A percentile compares a stretch with the other conserved stretches of the same genome.
Conservation (phyloP, 2,329 filamentous ascomycete species). For the Alternaria brassicae region DNA sequence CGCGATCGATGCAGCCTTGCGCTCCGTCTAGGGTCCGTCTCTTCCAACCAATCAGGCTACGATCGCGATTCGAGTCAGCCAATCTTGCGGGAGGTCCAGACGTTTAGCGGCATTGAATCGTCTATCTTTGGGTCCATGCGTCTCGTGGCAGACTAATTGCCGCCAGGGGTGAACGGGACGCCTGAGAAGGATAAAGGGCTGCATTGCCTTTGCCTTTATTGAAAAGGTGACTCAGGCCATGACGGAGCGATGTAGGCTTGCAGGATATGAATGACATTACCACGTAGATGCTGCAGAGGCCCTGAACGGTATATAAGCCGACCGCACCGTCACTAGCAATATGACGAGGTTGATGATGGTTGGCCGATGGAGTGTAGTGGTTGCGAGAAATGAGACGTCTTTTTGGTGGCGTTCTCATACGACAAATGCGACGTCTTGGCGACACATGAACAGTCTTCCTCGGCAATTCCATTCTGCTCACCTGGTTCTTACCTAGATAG, state of each 20-base stretch:
- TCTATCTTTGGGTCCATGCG: constrained; percentile 26
- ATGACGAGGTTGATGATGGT: background rate
- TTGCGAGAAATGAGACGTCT: background rate
- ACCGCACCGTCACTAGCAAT: background rate
- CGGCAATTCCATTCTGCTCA: background rate
- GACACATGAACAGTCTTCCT: constrained; percentile 6
- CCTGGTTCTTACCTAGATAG: background rate
- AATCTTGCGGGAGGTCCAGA: constrained; percentile 18
- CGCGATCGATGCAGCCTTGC: constrained; percentile 28
- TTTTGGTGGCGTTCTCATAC: constrained; percentile 15
- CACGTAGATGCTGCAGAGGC: background rate
- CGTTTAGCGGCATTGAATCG: constrained; percentile 24
- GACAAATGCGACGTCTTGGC: constrained; percentile 18
- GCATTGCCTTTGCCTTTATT: constrained; percentile 20
- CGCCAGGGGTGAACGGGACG: constrained; percentile 20
- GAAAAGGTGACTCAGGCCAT: constrained; percentile 14
- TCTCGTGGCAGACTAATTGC: constrained; percentile 11
- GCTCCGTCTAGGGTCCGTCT: constrained; percentile 5
- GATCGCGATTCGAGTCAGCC: constrained; percentile 15
- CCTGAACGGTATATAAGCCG: background rate
- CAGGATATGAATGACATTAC: background rate
- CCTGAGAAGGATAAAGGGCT: constrained; percentile 19
- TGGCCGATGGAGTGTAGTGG: background rate
- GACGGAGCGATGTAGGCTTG: background rate
- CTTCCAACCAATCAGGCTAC: constrained; percentile 17